Conservation (phyloP, 768 basidiomycete species). For the Rhodotorula sphaerocarpa region DNA sequence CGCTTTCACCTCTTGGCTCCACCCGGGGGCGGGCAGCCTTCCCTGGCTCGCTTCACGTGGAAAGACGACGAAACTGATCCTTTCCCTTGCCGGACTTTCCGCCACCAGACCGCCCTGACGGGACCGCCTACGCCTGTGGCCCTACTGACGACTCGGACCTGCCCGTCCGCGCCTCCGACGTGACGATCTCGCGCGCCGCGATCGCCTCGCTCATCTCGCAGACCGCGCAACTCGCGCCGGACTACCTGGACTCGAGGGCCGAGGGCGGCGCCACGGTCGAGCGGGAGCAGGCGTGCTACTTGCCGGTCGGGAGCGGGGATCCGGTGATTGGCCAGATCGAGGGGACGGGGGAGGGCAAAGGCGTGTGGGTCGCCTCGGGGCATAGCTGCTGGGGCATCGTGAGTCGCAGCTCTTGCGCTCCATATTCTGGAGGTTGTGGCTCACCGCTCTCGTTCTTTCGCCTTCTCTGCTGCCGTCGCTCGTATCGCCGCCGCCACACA, state of each 20-base stretch:
- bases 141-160: constrained; percentile 65
- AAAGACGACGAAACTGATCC: too few relatives aligned
- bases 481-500: too few relatives aligned
- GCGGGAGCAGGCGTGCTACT: constrained; percentile 63
- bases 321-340: constrained; percentile 64
- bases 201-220: constrained; percentile 50
- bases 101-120: constrained; percentile 39
- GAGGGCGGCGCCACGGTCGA: constrained; percentile 47
- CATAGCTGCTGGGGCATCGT: constrained; percentile 52
- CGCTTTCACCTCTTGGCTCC: background rate
- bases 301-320: constrained; percentile 60
- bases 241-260: constrained; percentile 34
- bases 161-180: constrained; percentile 64
- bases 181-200: constrained; percentile 53
- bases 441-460: too few relatives aligned
- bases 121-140: constrained; percentile 63
- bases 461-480: too few relatives aligned
- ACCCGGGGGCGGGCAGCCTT: background rate
- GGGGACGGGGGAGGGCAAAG: constrained; percentile 43
- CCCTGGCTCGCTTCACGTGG: background rate
- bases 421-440: too few relatives aligned
- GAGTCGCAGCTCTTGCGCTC: too few relatives aligned
- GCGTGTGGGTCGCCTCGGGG: constrained; percentile 65
- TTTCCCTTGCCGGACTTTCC: background rate
- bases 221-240: constrained; percentile 41